Base-by-base conservation (phyloP, 148 eudicot species). In the Rhododendron ovatum region DNA sequence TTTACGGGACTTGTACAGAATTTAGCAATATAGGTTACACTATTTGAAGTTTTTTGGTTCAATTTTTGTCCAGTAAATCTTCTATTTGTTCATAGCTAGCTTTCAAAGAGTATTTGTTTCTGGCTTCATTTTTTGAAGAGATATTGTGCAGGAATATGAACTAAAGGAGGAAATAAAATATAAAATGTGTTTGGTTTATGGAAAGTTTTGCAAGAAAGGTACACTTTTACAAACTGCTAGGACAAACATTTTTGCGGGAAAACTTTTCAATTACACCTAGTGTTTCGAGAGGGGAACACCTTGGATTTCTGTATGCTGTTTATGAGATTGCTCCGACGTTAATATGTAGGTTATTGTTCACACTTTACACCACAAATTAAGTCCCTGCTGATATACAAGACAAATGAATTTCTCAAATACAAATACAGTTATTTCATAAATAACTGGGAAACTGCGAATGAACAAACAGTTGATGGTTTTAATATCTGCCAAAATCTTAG, bases 1-100 rank as follows among this genome's bases (percentile, higher is more conserved):
- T 76, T 63, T 43, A 33, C 77, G n/a, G 15, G 39, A 22, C 48
- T 69, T 87, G 86, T 83, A 83, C 82, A 83, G 83, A 86, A 53
- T 73, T 69, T 73, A 33, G 65, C 59, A n/a, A 41, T 47, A 47
- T 47, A 43, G 50, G 80, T 74, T 71, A 8, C 35, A 73, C 20
- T 61, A 17, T 53, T 55, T 33, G 1, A 7, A 35, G 14, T 35
- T 30, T 81, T 81, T 33, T 51, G 33, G 13, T 7, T 80, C 55
- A n/a, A 47, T 13, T 45, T 22, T 48, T 11, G 35, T 78, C 28
- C 11, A 45, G 30, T 78, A 7, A 41, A 45, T 45, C 81, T 45
- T 47, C 22, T 26, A n/a, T 78, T 78, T 15, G 17, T 78, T 47
- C 57, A 78, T 47, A 39, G 35, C 53, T 78, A 41, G 1, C 45